Conservation (phyloP, 495 filamentous ascomycete genomes). For the Mycothermus thermophilus region DNA sequence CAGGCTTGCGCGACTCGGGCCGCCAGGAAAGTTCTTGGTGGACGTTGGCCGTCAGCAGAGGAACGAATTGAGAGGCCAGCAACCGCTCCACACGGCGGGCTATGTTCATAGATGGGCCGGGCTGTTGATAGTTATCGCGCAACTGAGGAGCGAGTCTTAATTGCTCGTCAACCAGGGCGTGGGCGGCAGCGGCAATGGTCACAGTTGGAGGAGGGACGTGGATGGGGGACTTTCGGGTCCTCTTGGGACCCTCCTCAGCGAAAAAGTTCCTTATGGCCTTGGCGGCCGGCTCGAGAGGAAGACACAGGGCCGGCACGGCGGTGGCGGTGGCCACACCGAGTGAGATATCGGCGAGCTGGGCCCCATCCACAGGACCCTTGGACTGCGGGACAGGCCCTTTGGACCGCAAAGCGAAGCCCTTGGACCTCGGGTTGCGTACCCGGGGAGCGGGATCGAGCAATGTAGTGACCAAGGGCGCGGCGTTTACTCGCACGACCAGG, state of each 20-base stretch:
- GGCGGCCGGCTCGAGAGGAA: too few species aligned
- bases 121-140: constrained; percentile 12
- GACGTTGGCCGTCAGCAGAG: constrained; percentile 7
- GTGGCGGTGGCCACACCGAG: constrained; percentile 24
- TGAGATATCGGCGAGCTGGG: constrained; percentile 18
- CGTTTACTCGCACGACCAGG: constrained; percentile 11
- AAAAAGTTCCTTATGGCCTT: too few species aligned
- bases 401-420: too few species aligned
- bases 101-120: constrained; percentile 14
- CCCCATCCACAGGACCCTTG: too few species aligned
- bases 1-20: not conserved
- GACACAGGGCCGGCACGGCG: constrained; percentile 23
- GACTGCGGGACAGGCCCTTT: too few species aligned
- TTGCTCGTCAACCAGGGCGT: constrained; percentile 16
- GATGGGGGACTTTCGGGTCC: constrained; percentile 2
- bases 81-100: constrained; percentile 11
- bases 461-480: not conserved
- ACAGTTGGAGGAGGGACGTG: constrained; percentile 10
- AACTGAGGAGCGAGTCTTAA: constrained; percentile 10
- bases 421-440: too few species aligned
- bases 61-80: constrained; percentile 11
- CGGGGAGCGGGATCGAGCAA: too few species aligned
- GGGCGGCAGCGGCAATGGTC: constrained; percentile 12
- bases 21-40: constrained; percentile 14
- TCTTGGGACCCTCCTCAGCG: too few species aligned